phyloP scores from a whole-genome alignment of 192 early-diverging fungal species.

The Chytriomyces hyalinus region DNA sequence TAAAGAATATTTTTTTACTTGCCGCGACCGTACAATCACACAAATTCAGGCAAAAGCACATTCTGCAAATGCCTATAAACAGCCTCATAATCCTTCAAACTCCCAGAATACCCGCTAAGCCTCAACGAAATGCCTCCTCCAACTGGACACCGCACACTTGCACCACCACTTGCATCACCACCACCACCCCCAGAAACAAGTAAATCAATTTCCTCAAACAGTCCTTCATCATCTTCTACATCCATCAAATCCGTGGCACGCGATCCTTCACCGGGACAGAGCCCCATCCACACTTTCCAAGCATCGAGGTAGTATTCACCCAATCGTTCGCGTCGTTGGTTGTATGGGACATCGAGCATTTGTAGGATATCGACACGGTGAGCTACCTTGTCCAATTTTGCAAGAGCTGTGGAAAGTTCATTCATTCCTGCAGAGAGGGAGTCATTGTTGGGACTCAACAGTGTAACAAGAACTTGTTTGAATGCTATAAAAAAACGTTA shows the following conservation, averaged over 20 bases:
- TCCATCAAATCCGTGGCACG: background rate
- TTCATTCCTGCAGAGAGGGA: background rate
- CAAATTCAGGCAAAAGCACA: background rate
- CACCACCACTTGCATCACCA: too few species aligned
- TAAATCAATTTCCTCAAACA: conserved; percentile 29
- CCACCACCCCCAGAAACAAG: background rate
- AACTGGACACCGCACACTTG: background rate
- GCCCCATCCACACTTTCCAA: conserved; percentile 20
- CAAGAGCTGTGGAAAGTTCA: background rate
- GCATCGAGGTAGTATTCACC: conserved; percentile 25
- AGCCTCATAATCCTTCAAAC: conserved; percentile 23
- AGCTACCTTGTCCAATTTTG: conserved; percentile 24
- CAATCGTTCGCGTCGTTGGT: conserved; percentile 21
- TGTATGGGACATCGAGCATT: conserved; percentile 25
- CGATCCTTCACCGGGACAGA: background rate
- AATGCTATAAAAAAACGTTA: conserved; percentile 6
- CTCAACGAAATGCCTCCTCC: conserved; percentile 29
- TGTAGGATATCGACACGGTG: conserved; percentile 29
- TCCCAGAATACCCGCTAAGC: conserved; percentile 30
- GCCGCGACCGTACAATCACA: too few species aligned
- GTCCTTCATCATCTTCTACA: background rate
- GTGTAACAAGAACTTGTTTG: conserved; percentile 22
- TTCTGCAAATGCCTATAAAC: conserved; percentile 21
- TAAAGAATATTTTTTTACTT: too few species aligned
- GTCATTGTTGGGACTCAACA: conserved; percentile 5